Evolutionary conservation across 73 alveolate species (phyloP).

Genomic region (Symbiodinium natans): DNA sequence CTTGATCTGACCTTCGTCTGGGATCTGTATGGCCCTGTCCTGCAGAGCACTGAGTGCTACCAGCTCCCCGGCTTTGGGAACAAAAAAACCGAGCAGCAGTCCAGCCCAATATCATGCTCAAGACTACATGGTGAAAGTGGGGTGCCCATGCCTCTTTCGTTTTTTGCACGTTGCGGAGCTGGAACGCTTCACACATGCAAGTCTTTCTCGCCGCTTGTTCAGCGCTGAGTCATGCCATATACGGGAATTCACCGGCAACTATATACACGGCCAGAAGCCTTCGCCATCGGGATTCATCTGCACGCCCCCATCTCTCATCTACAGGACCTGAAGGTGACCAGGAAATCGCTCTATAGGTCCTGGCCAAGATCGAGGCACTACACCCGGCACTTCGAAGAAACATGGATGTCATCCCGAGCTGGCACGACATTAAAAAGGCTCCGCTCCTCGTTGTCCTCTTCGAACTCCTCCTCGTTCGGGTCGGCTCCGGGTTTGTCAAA

Average conservation of each 20-base stretch:
- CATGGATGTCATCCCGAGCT: no score
- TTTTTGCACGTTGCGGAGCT: background rate
- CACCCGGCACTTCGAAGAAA: no score
- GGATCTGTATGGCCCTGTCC: conserved; percentile 29
- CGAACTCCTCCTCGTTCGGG: conserved; percentile 75
- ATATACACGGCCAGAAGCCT: background rate
- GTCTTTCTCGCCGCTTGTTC: background rate
- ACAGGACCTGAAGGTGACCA: background rate
- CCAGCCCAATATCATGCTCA: background rate
- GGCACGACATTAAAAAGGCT: no score
- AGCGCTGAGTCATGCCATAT: background rate
- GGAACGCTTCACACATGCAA: background rate
- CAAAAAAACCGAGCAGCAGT: background rate
- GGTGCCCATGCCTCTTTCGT: background rate
- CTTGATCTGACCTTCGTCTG: background rate
- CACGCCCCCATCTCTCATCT: background rate
- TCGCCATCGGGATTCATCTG: background rate
- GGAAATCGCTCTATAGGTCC: background rate
- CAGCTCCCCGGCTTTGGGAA: no score
- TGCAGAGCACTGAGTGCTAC: background rate
- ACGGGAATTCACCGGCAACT: background rate
- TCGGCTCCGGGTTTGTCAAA: conserved; percentile 86
- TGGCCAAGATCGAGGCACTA: no score
- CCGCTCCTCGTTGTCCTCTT: conserved; percentile 47
- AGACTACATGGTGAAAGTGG: background rate